Percentiles rank a stretch among this genome's conserved stretches.
Evolutionary conservation across 169 alveolate genomes (phyloP).

Genomic region (Eimeria mitis): DNA sequence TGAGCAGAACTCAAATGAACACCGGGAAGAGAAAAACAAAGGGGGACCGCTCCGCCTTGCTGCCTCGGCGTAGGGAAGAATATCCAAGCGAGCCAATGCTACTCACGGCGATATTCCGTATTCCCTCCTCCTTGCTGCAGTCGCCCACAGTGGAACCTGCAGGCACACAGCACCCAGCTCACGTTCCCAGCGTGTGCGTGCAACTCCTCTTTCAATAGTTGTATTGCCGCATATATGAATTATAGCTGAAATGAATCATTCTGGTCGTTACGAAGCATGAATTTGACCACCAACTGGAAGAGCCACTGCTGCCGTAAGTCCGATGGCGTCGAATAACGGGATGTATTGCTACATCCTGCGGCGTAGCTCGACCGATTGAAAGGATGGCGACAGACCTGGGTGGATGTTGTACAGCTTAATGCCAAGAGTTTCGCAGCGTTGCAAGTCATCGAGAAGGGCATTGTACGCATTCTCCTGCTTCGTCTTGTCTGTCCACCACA

Average conservation of each 20-base stretch:
- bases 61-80: neutral
- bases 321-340: neutral
- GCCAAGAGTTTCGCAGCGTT: slow-evolving; percentile 93
- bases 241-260: neutral
- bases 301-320: neutral
- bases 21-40: neutral
- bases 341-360: neutral
- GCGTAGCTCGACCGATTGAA: neutral
- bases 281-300: neutral
- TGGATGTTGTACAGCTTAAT: slow-evolving; percentile 92
- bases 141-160: slow-evolving; percentile 88
- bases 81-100: neutral
- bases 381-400: slow-evolving; percentile 88
- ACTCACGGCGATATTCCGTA: slow-evolving; percentile 86
- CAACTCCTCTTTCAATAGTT: no score
- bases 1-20: neutral
- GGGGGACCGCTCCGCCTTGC: neutral
- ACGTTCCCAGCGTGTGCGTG: neutral
- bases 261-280: neutral
- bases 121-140: slow-evolving; percentile 89
- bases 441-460: slow-evolving; percentile 92
- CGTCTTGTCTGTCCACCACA: slow-evolving; percentile 81
- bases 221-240: no score
- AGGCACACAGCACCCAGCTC: neutral
- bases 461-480: slow-evolving; percentile 90